A percentile compares a stretch with the other conserved stretches of the same genome.
These are phyloP conservation scores for Neonectria coccinea DNA, from an alignment of 2,329 filamentous ascomycete species.

Conservation along the genomic window DNA sequence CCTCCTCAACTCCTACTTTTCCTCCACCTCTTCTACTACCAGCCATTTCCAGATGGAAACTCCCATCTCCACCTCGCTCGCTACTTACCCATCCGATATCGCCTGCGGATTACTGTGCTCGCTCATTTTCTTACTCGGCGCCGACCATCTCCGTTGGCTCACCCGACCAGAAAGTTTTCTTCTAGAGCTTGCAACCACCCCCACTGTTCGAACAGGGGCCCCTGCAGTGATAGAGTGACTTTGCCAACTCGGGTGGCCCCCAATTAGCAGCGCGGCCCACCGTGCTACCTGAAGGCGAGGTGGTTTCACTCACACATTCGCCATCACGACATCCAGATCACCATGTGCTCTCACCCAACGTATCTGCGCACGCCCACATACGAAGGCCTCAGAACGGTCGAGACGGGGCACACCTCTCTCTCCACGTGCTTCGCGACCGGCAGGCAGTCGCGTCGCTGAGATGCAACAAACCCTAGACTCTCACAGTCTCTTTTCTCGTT, in stretches of 20 bases:
- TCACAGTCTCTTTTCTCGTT: slow-evolving; percentile 12
- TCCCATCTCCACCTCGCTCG: slow-evolving; percentile 9
- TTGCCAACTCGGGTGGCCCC: slow-evolving; percentile 13
- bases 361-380: slow-evolving; percentile 5
- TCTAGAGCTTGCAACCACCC: slow-evolving; percentile 15
- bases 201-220: slow-evolving; percentile 19
- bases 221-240: slow-evolving; percentile 17
- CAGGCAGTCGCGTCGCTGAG: slow-evolving; percentile 14
- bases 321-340: slow-evolving; percentile 18
- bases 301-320: slow-evolving; percentile 21
- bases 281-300: slow-evolving; percentile 5
- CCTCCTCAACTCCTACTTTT: neutral
- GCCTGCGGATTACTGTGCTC: slow-evolving; percentile 14
- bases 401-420: slow-evolving; percentile 7
- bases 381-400: slow-evolving; percentile 14
- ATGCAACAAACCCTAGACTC: neutral
- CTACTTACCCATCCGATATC: slow-evolving; percentile 31
- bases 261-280: slow-evolving; percentile 21
- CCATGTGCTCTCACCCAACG: slow-evolving; percentile 17
- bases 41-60: slow-evolving; percentile 4
- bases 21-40: neutral
- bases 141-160: slow-evolving; percentile 34
- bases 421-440: neutral
- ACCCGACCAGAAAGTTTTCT: slow-evolving; percentile 42
- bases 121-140: slow-evolving; percentile 6